Conservation (phyloP, 1,284 basidiomycete species). For the Meira nashicola region DNA sequence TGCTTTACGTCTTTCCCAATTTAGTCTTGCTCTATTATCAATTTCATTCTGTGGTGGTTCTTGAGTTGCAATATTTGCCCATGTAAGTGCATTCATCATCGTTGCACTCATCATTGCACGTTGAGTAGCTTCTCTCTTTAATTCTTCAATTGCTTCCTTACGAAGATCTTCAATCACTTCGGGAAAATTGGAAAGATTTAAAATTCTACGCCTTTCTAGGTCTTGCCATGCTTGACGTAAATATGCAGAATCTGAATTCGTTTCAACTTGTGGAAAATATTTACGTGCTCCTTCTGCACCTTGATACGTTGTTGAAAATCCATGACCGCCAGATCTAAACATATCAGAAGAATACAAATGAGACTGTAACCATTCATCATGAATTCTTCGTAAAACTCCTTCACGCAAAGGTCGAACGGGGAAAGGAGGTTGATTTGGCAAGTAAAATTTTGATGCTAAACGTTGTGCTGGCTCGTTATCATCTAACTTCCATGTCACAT, state of each 20-base stretch:
- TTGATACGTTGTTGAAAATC: not conserved
- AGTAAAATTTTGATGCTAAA: not conserved
- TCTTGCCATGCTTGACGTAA: constrained; percentile 8
- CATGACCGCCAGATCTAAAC: not conserved
- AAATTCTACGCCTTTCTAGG: constrained; percentile 5
- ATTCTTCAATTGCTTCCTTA: not conserved
- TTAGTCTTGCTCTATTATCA: not conserved
- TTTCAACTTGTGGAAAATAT: not conserved
- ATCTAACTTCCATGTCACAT: not conserved
- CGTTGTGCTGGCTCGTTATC: not conserved
- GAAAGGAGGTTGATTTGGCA: not conserved
- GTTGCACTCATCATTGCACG: not conserved
- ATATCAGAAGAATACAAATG: not conserved
- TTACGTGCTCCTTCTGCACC: not conserved
- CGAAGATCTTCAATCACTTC: not conserved
- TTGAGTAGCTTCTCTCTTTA: not conserved
- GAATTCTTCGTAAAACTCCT: constrained; percentile 1
- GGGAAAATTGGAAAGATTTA: not conserved
- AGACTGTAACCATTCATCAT: constrained; percentile 2
- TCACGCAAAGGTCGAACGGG: constrained; percentile 5
- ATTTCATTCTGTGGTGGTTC: constrained; percentile 2
- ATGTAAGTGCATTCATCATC: not conserved
- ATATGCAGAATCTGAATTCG: not conserved
- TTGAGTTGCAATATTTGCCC: not conserved
- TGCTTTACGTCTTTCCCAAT: constrained; percentile 2